phyloP scores from a whole-genome alignment of 78 protist species.

The Speleostelium caveatum region DNA sequence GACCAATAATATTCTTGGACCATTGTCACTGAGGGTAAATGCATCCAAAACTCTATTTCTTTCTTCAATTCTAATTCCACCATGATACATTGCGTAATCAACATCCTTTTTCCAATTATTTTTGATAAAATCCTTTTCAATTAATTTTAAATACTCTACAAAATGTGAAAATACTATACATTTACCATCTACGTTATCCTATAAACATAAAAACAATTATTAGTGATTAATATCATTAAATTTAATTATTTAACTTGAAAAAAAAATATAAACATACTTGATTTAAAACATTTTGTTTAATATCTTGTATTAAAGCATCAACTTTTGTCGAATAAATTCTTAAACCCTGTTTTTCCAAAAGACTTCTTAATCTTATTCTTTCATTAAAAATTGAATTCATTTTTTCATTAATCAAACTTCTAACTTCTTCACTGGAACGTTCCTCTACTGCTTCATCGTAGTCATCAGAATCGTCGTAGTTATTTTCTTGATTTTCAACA shows the following conservation, averaged over 20 bases:
- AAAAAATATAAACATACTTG: too few relatives aligned
- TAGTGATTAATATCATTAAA: too few relatives aligned
- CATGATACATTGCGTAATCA: constrained; percentile 70
- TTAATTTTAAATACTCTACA: constrained; percentile 77
- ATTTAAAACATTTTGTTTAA: neutral
- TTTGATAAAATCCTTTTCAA: constrained; percentile 6
- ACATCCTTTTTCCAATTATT: neutral
- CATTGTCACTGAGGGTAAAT: constrained; percentile 16
- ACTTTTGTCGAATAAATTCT: neutral
- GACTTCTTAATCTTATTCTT: too few relatives aligned
- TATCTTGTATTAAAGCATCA: neutral
- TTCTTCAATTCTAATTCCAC: constrained; percentile 30
- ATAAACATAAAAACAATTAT: too few relatives aligned
- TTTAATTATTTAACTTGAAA: too few relatives aligned
- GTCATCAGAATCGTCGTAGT: neutral
- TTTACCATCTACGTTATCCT: neutral
- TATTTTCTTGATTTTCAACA: neutral
- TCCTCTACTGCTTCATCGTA: neutral
- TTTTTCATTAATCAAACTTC: too few relatives aligned
- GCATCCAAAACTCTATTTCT: constrained; percentile 6
- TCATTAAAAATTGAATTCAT: too few relatives aligned
- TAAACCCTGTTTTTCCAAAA: neutral
- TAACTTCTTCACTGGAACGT: neutral
- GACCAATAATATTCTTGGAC: constrained; percentile 43
- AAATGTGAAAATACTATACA: constrained; percentile 83